Conservation (phyloP, 1,139 yeast genomes). For the Pichiaceae sp. region DNA sequence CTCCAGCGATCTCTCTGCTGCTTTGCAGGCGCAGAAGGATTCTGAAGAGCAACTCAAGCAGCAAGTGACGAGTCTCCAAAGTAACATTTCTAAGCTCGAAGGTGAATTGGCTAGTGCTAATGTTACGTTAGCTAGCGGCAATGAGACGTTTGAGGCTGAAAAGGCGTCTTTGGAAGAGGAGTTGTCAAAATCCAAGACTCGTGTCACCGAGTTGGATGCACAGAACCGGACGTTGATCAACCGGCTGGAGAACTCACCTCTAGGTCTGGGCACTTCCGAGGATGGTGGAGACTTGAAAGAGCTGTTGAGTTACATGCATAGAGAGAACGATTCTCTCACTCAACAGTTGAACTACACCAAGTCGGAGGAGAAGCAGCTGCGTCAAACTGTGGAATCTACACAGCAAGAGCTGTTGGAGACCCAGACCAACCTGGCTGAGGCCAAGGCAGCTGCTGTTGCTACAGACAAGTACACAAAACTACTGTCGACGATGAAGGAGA, state of each 20-base stretch:
- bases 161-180: slow-evolving; percentile 43
- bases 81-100: slow-evolving; percentile 29
- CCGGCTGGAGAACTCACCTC: slow-evolving; percentile 47
- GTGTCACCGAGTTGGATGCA: slow-evolving; percentile 48
- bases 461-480: slow-evolving; percentile 35
- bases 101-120: slow-evolving; percentile 20
- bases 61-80: slow-evolving; percentile 30
- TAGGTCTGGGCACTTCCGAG: slow-evolving; percentile 12
- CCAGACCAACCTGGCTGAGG: slow-evolving; percentile 34
- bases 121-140: slow-evolving; percentile 26
- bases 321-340: slow-evolving; percentile 70
- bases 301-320: slow-evolving; percentile 55
- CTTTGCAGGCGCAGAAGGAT: slow-evolving; percentile 36
- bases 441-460: slow-evolving; percentile 29
- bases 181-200: slow-evolving; percentile 34
- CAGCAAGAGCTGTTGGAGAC: slow-evolving; percentile 37
- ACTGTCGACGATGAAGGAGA: slow-evolving; percentile 47
- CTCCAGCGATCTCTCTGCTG: slow-evolving; percentile 38
- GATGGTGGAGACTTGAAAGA: slow-evolving; percentile 38
- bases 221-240: slow-evolving; percentile 65
- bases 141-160: slow-evolving; percentile 37
- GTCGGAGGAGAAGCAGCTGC: slow-evolving; percentile 42
- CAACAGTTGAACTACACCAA: slow-evolving; percentile 42
- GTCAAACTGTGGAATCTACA: slow-evolving; percentile 33
- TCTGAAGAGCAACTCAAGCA: slow-evolving; percentile 20